Evolutionary conservation across 2,329 filamentous ascomycete species (phyloP).

Genomic region (Fusarium equiseti): DNA sequence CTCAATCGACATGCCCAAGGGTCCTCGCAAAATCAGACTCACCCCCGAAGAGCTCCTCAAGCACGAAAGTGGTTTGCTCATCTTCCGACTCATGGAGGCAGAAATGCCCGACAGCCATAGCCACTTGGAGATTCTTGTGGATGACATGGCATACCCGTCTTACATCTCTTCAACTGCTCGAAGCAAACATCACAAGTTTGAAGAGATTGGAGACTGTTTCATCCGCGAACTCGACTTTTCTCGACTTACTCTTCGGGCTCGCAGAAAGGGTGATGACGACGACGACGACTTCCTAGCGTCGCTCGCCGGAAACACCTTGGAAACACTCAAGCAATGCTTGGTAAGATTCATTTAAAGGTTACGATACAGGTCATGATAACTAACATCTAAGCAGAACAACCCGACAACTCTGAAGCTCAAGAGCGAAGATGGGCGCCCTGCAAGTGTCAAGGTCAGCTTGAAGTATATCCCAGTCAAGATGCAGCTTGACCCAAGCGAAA

Average conservation of each 20-base stretch:
- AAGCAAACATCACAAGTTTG: conserved; percentile 77
- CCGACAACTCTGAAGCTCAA: conserved; percentile 85
- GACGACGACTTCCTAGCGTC: conserved; percentile 84
- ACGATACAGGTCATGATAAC: not conserved
- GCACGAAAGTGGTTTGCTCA: conserved; percentile 90
- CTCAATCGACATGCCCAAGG: conserved; percentile 61
- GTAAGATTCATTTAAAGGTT: conserved; percentile 60
- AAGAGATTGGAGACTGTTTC: conserved; percentile 95
- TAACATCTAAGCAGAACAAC: conserved; percentile 74
- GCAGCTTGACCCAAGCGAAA: conserved; percentile 92
- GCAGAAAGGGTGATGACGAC: conserved; percentile 81
- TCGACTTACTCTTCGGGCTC: conserved; percentile 86
- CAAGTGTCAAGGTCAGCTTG: conserved; percentile 87
- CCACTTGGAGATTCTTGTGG: conserved; percentile 89
- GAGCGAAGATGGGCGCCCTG: conserved; percentile 77
- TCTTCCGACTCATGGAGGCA: conserved; percentile 94
- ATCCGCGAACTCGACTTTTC: conserved; percentile 98
- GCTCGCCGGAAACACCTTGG: conserved; percentile 84
- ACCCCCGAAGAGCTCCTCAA: conserved; percentile 82
- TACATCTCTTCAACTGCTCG: conserved; percentile 85
- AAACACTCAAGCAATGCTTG: conserved; percentile 88
- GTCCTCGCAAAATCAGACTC: conserved; percentile 81
- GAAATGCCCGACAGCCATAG: conserved; percentile 82
- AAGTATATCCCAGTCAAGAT: conserved; percentile 97
- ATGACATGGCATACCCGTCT: conserved; percentile 93